Evolutionary conservation across 148 eudicot genomes (phyloP), one percentile per base, ranked within the genome.

Genomic region (Agrostemma githago): DNA sequence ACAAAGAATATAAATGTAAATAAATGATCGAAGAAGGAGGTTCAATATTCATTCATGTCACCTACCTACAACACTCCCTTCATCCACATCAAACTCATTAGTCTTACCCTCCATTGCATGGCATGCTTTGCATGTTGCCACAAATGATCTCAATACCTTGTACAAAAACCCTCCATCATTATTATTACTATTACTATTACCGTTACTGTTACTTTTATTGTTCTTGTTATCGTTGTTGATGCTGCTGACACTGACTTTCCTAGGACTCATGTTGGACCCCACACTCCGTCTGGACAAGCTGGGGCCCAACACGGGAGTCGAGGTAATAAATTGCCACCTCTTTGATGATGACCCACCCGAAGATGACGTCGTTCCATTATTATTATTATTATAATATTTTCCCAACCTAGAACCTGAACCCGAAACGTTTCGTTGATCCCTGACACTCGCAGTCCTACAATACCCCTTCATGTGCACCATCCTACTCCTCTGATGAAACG

Each of bases 41-140:
- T 26, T 0, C 34, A 26, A 26, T 26, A 26, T 26, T 26, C 41
- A 26, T 26, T 26, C 41, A 12, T 4, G n/a, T 66, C 34, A 66
- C 41, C 74, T 69, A 4, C 68, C 51, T 26, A 80, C 79, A 54
- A 58, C 58, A 75, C 51, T 57, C 70, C 42, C 15, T 44, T 6
- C 68, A 61, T 82, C 75, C 74, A 76, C 76, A 74, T 64, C 80
- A 76, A 72, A 77, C 59, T 73, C 82, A 4, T 67, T 77, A 19
- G 75, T 76, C 37, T 75, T 75, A 70, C 68, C 72, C 44, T 86
- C 83, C 74, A 91, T 87, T 8, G 97, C 97, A 71, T 91, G 93
- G 26, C 97, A 89, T 62, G 88, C 88, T 70, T 81, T 87, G 76
- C 97, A 91, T 1, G 86, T 80, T 5, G 85, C 80, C 58, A 89